Evolutionary conservation across 768 basidiomycete genomes (phyloP).

Genomic region (Suillus placidus): DNA sequence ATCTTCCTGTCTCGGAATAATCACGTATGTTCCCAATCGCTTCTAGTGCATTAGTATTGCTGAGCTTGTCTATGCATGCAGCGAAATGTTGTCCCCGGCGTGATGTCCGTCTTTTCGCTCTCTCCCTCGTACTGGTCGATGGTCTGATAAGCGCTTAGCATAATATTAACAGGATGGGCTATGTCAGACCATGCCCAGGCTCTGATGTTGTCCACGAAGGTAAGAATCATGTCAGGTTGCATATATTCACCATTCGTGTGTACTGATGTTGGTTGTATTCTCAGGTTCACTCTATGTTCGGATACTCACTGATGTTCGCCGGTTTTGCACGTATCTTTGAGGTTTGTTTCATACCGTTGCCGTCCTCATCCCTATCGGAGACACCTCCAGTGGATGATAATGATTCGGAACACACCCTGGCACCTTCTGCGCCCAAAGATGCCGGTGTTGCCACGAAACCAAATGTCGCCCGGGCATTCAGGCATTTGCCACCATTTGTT

Average conservation of each 20-base stretch:
- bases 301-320: conserved; percentile 83
- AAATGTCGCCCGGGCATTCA: conserved; percentile 63
- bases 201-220: conserved; percentile 82
- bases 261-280: conserved; percentile 3
- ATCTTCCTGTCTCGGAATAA: conserved; percentile 81
- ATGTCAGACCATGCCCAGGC: conserved; percentile 91
- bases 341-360: conserved; percentile 71
- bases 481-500: conserved; percentile 88
- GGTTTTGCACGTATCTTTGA: conserved; percentile 81
- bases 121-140: background rate
- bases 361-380: conserved; percentile 29
- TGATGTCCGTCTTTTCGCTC: conserved; percentile 58
- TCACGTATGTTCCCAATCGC: conserved; percentile 47
- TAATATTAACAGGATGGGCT: conserved; percentile 91
- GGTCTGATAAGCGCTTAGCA: conserved; percentile 42
- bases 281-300: conserved; percentile 83
- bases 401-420: conserved; percentile 69
- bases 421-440: conserved; percentile 36
- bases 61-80: conserved; percentile 27
- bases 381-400: conserved; percentile 44
- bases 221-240: conserved; percentile 26
- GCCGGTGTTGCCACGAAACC: conserved; percentile 21
- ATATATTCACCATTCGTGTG: conserved; percentile 1
- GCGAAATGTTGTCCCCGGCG: conserved; percentile 78
- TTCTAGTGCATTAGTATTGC: conserved; percentile 7